These are phyloP conservation scores for Colletotrichum plurivorum DNA, from an alignment of 2,329 filamentous ascomycete species.

Conservation along the genomic window DNA sequence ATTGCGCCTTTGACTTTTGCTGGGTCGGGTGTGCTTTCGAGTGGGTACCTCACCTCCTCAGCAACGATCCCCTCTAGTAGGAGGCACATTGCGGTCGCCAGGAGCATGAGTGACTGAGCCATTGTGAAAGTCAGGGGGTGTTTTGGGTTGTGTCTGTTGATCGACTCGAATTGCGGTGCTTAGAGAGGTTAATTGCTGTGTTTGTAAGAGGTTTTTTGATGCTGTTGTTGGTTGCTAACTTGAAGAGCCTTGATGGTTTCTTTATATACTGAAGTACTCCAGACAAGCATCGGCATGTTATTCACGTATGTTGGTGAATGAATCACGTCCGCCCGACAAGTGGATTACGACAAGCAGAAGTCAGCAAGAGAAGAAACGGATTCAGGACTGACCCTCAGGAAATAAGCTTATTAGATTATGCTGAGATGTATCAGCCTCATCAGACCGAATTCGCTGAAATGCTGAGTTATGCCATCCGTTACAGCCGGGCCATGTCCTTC, in stretches of 20 bases:
- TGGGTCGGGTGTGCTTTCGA: neutral
- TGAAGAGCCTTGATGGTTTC: too few species aligned
- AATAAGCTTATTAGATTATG: neutral
- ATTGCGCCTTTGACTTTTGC: neutral
- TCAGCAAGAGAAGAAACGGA: too few species aligned
- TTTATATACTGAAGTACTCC: too few species aligned
- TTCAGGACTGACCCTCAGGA: neutral
- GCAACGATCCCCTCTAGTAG: neutral
- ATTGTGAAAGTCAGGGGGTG: neutral
- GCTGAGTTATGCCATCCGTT: neutral
- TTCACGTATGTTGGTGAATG: too few species aligned
- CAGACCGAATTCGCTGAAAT: neutral
- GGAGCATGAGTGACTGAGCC: neutral
- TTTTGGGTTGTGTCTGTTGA: neutral
- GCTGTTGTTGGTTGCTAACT: too few species aligned
- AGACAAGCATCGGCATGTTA: too few species aligned
- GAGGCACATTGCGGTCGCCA: neutral
- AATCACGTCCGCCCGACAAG: too few species aligned
- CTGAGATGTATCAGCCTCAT: neutral
- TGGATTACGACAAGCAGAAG: too few species aligned
- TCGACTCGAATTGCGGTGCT: too few species aligned
- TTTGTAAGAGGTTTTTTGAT: too few species aligned
- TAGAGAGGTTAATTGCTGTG: too few species aligned
- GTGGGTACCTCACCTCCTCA: neutral
- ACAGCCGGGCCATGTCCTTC: slow-evolving; percentile 14